Evolutionary conservation across 192 early-diverging fungal genomes (phyloP).

Genomic region (Coemansia sp.): DNA sequence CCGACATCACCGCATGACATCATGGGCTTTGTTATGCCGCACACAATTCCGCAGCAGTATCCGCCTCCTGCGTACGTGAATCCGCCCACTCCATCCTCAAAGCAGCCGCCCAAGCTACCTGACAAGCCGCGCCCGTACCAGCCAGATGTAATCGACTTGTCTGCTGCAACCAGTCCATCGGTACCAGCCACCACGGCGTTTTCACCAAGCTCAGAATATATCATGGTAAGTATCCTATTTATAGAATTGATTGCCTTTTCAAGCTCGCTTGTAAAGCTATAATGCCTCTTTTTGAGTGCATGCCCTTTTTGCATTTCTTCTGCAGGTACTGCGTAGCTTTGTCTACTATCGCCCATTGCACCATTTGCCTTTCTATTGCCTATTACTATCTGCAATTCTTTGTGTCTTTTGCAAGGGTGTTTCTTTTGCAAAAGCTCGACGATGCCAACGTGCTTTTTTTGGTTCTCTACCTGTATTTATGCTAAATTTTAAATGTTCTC

Average conservation of each 20-base stretch:
- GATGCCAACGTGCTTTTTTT: no score
- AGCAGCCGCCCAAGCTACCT: conserved; percentile 21
- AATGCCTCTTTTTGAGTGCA: no score
- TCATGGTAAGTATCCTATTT: conserved; percentile 29
- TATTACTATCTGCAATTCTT: no score
- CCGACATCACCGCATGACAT: conserved; percentile 3
- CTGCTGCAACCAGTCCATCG: neutral
- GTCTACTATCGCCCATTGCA: no score
- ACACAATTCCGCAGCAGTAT: conserved; percentile 6
- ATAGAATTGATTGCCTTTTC: neutral
- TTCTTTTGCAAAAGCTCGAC: no score
- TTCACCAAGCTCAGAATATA: conserved; percentile 14
- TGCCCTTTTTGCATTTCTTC: no score
- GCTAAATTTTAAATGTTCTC: conserved; percentile 13
- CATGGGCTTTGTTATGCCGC: conserved; percentile 30
- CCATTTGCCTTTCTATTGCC: no score
- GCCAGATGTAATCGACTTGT: conserved; percentile 2
- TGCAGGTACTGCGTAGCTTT: no score
- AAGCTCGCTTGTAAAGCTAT: no score
- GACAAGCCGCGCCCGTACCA: conserved; percentile 29
- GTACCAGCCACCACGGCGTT: neutral
- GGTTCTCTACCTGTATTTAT: no score
- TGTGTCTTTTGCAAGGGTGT: no score
- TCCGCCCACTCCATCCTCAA: neutral
- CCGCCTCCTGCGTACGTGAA: neutral